Base-by-base conservation (phyloP, 176 grass and related monocot species). In the Microstegium vimineum region DNA sequence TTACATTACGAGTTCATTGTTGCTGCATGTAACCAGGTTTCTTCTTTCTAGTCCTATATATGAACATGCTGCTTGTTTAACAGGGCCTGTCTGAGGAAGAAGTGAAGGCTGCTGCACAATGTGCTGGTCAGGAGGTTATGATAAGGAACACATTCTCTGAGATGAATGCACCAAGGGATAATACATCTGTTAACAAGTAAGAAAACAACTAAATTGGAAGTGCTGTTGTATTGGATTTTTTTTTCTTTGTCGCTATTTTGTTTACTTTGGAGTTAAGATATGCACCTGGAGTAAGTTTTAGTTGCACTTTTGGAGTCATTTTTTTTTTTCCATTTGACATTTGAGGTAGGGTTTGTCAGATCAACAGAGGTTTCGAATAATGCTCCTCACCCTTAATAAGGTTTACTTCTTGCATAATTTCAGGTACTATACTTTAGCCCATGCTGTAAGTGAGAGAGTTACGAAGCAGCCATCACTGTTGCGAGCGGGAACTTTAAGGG, bases 91-190 rank as follows among this genome's bases (percentile, higher is more conserved):
- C 93, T 66, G 80, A 91, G 66, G 97, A 99, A 94, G 97, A 96
- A 85, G 93, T 99, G 59, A 99, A 91, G 83, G 80, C 86, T 71
- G 93, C 97, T 62, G 93, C 93, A 64, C 87, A 92, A 59, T 96
- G 91, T 89, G 97, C 93, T 66, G 88, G 93, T 41, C 91, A 99
- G 91, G 97, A 99, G 70, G 97, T 99, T 67, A 94, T 94, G 97
- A 99, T 99, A 90, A 89, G 93, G 74, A 99, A 96, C 88, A 87
- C 85, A 78, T 99, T 99, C 72, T 96, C 93, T 37, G 93, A 99
- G 84, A 99, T 99, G 97, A 99, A 99, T 73, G 97, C 93, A n/a
- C 97, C 93, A 66, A 96, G 74, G 81, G 97, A 96, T 18, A 94
- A 82, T 77, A 67, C 80, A 10, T 92, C 91, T 83, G 97, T 68